Evolutionary conservation across 352 stramenopile genomes (phyloP).

Genomic region (Pythium oligandrum): DNA sequence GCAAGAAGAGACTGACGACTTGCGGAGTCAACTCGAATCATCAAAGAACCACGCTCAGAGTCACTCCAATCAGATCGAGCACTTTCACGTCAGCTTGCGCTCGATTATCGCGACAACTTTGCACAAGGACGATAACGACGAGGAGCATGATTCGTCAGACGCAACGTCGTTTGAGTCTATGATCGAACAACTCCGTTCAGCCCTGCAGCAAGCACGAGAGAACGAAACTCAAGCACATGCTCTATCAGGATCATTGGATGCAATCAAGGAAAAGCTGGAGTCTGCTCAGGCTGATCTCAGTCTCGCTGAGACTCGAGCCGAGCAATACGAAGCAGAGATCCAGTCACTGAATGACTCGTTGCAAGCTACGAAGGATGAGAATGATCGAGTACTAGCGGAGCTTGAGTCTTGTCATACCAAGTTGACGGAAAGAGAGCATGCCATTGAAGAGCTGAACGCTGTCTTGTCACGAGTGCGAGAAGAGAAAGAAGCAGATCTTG

Average conservation of each 20-base stretch:
- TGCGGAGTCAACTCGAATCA: constrained; percentile 11
- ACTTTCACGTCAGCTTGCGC: constrained; percentile 5
- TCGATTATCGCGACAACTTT: constrained; percentile 2
- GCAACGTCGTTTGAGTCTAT: too few relatives aligned
- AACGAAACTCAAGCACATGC: too few relatives aligned
- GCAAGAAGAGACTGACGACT: constrained; percentile 3
- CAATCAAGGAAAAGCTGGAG: constrained; percentile 8
- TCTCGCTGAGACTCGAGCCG: constrained; percentile 3
- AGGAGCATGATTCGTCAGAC: too few relatives aligned
- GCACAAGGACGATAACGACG: constrained; percentile 1
- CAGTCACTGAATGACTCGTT: constrained; percentile 8
- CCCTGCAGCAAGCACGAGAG: too few relatives aligned
- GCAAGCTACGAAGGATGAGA: constrained; percentile 4
- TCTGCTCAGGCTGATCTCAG: background rate
- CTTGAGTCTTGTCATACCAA: constrained; percentile 2
- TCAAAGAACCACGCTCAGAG: constrained; percentile 3
- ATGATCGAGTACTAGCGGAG: constrained; percentile 1
- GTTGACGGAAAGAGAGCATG: background rate
- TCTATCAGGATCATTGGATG: too few relatives aligned
- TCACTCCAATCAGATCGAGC: constrained; percentile 1
- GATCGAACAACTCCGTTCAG: too few relatives aligned
- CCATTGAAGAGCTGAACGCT: constrained; percentile 5
- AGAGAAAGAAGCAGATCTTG: constrained; percentile 3
- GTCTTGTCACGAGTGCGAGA: constrained; percentile 4
- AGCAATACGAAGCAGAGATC: constrained; percentile 8